Conservation (phyloP, 768 basidiomycete species). For the Phanerochaete sordida region DNA sequence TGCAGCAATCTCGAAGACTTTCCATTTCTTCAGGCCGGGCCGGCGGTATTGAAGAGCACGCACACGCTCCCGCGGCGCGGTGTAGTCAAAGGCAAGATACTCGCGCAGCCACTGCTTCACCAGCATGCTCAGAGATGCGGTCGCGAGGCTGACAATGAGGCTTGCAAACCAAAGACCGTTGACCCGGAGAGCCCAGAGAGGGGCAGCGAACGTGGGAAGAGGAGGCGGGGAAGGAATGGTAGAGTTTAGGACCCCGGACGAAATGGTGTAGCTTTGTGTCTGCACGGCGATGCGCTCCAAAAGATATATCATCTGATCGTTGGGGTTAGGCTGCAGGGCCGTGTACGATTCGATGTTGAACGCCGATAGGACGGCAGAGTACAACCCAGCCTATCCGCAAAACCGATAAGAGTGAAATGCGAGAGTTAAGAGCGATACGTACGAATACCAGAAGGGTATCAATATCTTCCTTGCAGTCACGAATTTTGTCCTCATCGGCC, state of each 20-base stretch:
- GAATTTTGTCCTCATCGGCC: neutral
- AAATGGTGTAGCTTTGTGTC: neutral
- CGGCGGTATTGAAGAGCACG: neutral
- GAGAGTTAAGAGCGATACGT: neutral
- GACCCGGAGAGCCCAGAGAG: neutral
- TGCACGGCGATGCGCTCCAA: neutral
- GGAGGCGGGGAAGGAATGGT: neutral
- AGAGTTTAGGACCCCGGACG: neutral
- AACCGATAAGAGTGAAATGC: neutral
- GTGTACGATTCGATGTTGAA: neutral
- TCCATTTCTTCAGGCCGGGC: neutral
- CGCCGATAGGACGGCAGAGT: neutral
- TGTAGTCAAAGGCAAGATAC: neutral
- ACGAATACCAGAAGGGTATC: conserved; percentile 7
- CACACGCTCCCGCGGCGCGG: neutral
- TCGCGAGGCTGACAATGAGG: neutral
- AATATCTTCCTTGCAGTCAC: conserved; percentile 7
- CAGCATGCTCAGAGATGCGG: neutral
- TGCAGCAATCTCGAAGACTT: neutral
- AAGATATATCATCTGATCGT: neutral
- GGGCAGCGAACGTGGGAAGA: neutral
- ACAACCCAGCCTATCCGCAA: neutral
- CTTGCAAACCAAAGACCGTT: neutral
- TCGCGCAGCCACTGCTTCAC: conserved; percentile 2
- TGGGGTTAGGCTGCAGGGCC: neutral